Evolutionary conservation across 495 filamentous ascomycete genomes (phyloP).

Genomic region (Aspergillus sclerotiicarbonarius): DNA sequence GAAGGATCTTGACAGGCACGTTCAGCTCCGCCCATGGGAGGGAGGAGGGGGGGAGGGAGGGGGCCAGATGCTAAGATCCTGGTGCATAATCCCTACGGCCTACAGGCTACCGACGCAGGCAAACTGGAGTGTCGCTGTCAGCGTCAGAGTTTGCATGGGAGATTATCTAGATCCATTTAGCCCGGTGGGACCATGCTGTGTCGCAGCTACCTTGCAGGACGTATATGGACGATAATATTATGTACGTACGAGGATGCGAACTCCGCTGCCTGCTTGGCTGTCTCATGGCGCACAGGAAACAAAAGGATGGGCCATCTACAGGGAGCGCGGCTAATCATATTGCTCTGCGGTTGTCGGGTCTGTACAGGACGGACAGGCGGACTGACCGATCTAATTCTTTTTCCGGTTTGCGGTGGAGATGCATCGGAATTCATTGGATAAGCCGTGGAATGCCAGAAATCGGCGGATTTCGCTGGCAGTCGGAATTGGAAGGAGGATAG

Average conservation of each 20-base stretch:
- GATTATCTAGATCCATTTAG: conserved; percentile 1
- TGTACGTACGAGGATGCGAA: background rate
- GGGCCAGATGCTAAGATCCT: background rate
- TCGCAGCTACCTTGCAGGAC: background rate
- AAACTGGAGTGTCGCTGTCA: background rate
- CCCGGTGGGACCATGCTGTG: background rate
- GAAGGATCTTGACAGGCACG: background rate
- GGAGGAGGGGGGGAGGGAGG: no score
- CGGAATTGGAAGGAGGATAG: background rate
- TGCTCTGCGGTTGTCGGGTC: background rate
- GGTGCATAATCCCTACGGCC: background rate
- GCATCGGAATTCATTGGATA: background rate
- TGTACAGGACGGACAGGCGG: background rate
- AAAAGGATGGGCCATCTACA: background rate
- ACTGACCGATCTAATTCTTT: background rate
- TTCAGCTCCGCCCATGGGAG: background rate
- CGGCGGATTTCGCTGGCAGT: no score
- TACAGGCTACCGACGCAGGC: background rate
- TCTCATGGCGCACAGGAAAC: background rate
- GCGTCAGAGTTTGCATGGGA: background rate
- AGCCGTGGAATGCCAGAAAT: background rate
- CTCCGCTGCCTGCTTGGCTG: conserved; percentile 3
- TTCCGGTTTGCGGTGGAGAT: background rate
- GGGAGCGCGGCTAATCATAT: background rate
- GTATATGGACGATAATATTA: background rate